Conservation (phyloP, 2,329 filamentous ascomycete genomes). For the Colletotrichum phormii region DNA sequence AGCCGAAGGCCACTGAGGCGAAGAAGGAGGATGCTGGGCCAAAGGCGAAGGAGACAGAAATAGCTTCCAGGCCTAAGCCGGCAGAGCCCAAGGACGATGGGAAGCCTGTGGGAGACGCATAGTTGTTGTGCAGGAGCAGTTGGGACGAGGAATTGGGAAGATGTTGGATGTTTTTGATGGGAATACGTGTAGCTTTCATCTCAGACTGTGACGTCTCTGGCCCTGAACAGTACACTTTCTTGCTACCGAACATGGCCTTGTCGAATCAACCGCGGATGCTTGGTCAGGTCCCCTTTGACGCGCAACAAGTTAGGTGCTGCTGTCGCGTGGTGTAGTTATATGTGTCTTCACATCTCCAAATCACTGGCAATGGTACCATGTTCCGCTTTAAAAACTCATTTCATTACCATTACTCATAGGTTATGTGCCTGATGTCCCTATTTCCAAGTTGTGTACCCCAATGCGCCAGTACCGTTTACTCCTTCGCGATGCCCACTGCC, state of each 20-base stretch:
- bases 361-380: not conserved
- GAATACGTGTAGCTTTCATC: not conserved
- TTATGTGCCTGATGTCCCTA: not conserved
- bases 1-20: conserved; percentile 25
- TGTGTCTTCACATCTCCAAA: not conserved
- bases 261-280: not conserved
- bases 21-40: conserved; percentile 21
- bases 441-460: not conserved
- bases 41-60: conserved; percentile 13
- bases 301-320: too few relatives aligned
- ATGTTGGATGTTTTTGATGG: not conserved
- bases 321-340: not conserved
- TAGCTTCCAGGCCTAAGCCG: not conserved
- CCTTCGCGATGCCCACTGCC: conserved; percentile 21
- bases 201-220: too few relatives aligned
- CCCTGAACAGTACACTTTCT: not conserved
- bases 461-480: conserved; percentile 6
- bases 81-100: not conserved
- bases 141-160: not conserved
- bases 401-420: conserved; percentile 17
- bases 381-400: not conserved
- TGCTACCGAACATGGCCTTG: not conserved
- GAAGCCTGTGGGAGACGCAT: conserved; percentile 2
- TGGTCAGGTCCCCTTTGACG: too few relatives aligned
- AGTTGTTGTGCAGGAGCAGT: not conserved